Percentiles rank a stretch among this genome's conserved stretches.
phyloP scores from a whole-genome alignment of 78 protist genomes.

The Dictyostelium capitatum region DNA sequence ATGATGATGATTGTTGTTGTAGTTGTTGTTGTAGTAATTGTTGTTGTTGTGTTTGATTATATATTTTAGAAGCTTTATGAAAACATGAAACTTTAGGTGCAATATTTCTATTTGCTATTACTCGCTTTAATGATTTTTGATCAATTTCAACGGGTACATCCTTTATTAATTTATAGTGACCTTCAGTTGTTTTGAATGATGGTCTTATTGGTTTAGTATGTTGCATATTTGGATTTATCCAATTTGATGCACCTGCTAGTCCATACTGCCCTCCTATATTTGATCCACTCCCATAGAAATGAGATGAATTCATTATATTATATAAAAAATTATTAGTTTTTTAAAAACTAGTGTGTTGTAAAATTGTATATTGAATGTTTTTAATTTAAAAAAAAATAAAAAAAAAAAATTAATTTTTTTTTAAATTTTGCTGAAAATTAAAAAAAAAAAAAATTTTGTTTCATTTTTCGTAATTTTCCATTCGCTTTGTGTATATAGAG shows the following conservation, averaged over 20 bases:
- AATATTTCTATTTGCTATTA: not conserved
- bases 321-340: too few species aligned
- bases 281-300: not conserved
- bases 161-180: conserved; percentile 46
- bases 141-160: conserved; percentile 9
- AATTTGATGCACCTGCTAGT: not conserved
- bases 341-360: not conserved
- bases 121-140: not conserved
- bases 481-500: not conserved
- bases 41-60: not conserved
- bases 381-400: not conserved
- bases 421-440: not conserved
- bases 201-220: conserved; percentile 65
- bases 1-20: not conserved
- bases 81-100: conserved; percentile 4
- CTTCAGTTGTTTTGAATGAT: conserved; percentile 47
- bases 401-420: not conserved
- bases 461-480: not conserved
- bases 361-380: not conserved
- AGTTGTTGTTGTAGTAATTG: not conserved
- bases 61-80: not conserved
- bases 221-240: not conserved
- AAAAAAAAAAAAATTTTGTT: not conserved
- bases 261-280: not conserved
- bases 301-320: conserved; percentile 10